A percentile compares a stretch with the other conserved stretches of the same genome.
Conservation (phyloP, 2,329 filamentous ascomycete species). For the Pestalotiopsis sp. region DNA sequence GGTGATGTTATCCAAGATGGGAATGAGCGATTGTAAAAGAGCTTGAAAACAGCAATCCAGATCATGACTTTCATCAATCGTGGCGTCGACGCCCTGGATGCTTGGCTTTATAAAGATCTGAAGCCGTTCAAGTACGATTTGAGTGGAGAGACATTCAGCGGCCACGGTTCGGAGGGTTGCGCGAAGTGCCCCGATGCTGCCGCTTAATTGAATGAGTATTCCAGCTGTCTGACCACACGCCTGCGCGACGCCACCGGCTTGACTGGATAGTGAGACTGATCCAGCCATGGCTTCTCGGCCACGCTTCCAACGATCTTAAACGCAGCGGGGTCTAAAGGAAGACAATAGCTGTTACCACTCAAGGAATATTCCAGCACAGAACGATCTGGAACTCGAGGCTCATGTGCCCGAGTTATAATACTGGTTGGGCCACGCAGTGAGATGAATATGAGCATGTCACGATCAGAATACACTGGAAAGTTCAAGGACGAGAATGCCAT, state of each 20-base stretch:
- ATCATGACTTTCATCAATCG: slow-evolving; percentile 11
- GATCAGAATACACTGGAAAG: not conserved
- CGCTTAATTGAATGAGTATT: not conserved
- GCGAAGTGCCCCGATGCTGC: not conserved
- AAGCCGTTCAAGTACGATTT: slow-evolving; percentile 8
- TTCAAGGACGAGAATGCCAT: not conserved
- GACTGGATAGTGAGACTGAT: not conserved
- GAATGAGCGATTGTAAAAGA: slow-evolving; percentile 20
- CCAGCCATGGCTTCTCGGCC: not conserved
- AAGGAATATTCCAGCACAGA: not conserved
- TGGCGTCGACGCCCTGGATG: not conserved
- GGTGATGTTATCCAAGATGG: slow-evolving; percentile 21
- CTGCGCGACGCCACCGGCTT: not conserved
- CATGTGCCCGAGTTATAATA: not conserved
- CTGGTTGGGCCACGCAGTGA: not conserved
- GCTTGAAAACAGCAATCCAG: slow-evolving; percentile 22
- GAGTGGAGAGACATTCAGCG: slow-evolving; percentile 5
- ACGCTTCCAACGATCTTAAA: not conserved
- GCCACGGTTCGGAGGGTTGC: not conserved
- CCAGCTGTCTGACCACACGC: not conserved
- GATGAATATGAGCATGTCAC: not conserved
- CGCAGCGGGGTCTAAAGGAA: not conserved
- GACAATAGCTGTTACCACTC: not conserved
- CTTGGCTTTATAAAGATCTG: not conserved
- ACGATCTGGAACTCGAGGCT: not conserved